These are phyloP conservation scores for Bruguiera sexangula DNA, from an alignment of 345 rosid species.

Conservation along the genomic window DNA sequence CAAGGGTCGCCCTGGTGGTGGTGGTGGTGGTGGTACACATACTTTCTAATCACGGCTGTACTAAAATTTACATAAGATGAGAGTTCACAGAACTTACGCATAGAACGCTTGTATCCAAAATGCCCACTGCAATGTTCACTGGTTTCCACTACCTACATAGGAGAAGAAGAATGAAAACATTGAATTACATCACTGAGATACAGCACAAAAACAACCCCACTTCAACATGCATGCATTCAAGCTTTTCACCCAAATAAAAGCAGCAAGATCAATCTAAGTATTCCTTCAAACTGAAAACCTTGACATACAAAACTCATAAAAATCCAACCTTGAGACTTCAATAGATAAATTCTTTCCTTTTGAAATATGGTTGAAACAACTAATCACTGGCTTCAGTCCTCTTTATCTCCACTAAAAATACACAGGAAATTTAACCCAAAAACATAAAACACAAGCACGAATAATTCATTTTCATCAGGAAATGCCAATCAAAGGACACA, in stretches of 20 bases:
- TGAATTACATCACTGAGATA: background rate
- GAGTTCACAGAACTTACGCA: conserved; percentile 44
- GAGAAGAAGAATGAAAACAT: background rate
- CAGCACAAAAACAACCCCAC: background rate
- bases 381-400: too few relatives aligned
- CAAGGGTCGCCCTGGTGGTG: too few relatives aligned
- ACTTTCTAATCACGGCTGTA: background rate
- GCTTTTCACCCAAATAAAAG: background rate
- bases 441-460: background rate
- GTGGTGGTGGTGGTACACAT: background rate
- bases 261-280: background rate
- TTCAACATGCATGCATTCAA: background rate
- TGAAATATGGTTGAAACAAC: too few relatives aligned
- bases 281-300: background rate
- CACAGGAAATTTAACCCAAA: background rate
- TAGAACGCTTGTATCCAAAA: conserved; percentile 43
- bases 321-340: too few relatives aligned
- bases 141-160: conserved; percentile 60
- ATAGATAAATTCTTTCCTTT: too few relatives aligned
- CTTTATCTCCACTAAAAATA: too few relatives aligned
- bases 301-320: too few relatives aligned
- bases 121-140: conserved; percentile 47
- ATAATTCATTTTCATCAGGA: background rate
- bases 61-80: background rate
- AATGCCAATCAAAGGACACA: background rate